These are phyloP conservation scores for Nevesoporus exiguus DNA, from an alignment of 768 basidiomycete genomes.

Conservation along the genomic window DNA sequence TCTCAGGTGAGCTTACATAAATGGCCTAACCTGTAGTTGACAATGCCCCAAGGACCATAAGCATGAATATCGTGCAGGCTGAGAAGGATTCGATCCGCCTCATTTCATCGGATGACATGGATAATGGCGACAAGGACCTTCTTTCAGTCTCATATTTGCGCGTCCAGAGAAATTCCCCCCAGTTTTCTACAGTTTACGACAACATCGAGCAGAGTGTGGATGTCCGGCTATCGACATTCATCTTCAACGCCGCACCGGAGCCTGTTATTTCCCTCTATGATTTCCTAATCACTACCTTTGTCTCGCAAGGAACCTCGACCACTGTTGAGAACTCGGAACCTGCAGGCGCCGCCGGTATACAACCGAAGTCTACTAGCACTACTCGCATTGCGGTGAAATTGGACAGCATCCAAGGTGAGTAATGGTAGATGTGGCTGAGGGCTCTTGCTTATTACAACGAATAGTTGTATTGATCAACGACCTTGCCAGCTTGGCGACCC, in stretches of 20 bases:
- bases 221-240: slow-evolving; percentile 84
- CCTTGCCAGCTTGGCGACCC: slow-evolving; percentile 67
- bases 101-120: slow-evolving; percentile 55
- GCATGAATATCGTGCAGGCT: slow-evolving; percentile 68
- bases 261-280: slow-evolving; percentile 90
- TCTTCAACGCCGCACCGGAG: slow-evolving; percentile 85
- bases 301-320: slow-evolving; percentile 38
- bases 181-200: slow-evolving; percentile 75
- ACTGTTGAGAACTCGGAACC: slow-evolving; percentile 11
- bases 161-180: slow-evolving; percentile 81
- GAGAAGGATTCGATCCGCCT: slow-evolving; percentile 53
- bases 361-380: slow-evolving; percentile 42
- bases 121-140: slow-evolving; percentile 56
- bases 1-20: slow-evolving; percentile 51
- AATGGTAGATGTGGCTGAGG: background rate
- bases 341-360: background rate
- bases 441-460: slow-evolving; percentile 10
- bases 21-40: slow-evolving; percentile 7
- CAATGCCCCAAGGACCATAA: slow-evolving; percentile 53
- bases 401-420: slow-evolving; percentile 75
- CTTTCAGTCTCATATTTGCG: slow-evolving; percentile 75
- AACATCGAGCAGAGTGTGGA: slow-evolving; percentile 87
- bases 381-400: slow-evolving; percentile 81
- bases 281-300: slow-evolving; percentile 97
- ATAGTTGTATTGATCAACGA: slow-evolving; percentile 78